Base-by-base conservation (phyloP, 257 asterid genomes). In the Solanum megistacrolobum region DNA sequence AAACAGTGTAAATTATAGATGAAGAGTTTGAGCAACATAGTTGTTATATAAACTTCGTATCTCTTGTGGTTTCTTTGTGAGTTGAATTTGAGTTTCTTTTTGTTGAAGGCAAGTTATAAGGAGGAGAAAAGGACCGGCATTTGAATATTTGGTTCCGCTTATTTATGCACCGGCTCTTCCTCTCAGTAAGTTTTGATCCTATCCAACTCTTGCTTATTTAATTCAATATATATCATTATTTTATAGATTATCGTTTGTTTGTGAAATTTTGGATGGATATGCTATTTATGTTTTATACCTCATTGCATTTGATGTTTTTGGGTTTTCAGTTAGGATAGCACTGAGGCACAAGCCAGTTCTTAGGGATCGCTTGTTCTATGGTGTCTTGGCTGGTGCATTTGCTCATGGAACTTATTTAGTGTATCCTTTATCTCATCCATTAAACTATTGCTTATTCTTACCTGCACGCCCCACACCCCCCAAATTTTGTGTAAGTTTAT, bases 161-260 rank as follows among this genome's bases (percentile, higher is more conserved):
- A 85, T 95, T 85, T 95, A 95, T 84, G 97, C 98, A 14, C 98
- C 98, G 60, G 96, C 69, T 91, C 98, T 95, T 91, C 98, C 98
- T 32, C 98, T 95, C 52, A 92, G 98, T 95, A 89, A 91, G 94
- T 89, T 58, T 5, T 10, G 31, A 21, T 41, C 65, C 1, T 55
- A 18, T 55, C 65, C 11, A 55, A 18, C 18, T 18, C n/a, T 4
- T 71, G 38, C 68, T 32, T 35, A 66, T 27, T 6, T 58, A 38
- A 14, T 46, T 71, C 76, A 71, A 13, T 27, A 13, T 12, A 1
- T 6, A 60, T 25, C 46, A 16, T 27, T 86, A 2, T 74, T 35
- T 3, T 48, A 12, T 23, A 75, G 10, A 21, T 89, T 35, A 35
- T 20, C 83, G 58, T 69, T 69, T 29, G 76, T 69, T 29, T 69